Percentiles rank a stretch among this genome's conserved stretches.
Conservation (phyloP, 2,329 filamentous ascomycete genomes). For the Alternaria panax region DNA sequence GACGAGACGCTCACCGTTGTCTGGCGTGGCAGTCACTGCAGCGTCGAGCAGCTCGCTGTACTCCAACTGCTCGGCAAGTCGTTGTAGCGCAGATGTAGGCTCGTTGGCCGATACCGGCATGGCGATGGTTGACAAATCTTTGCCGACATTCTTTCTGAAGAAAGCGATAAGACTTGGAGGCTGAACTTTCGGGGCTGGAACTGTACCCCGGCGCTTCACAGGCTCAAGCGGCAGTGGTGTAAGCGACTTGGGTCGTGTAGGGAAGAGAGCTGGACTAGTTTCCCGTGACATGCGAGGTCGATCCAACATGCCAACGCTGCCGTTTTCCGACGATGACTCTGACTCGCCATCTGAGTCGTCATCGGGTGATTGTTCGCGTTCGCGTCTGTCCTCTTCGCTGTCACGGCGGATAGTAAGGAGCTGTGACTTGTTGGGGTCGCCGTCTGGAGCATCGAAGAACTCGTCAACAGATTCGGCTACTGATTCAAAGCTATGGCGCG, state of each 20-base stretch:
- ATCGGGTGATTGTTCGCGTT: slow-evolving; percentile 46
- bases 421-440: slow-evolving; percentile 62
- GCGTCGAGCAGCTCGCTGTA: slow-evolving; percentile 85
- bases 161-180: slow-evolving; percentile 94
- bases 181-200: slow-evolving; percentile 76
- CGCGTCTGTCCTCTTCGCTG: slow-evolving; percentile 61
- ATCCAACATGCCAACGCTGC: slow-evolving; percentile 54
- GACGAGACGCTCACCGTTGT: slow-evolving; percentile 75
- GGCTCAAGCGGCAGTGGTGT: slow-evolving; percentile 76
- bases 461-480: slow-evolving; percentile 73
- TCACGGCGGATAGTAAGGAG: slow-evolving; percentile 77
- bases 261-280: slow-evolving; percentile 67
- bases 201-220: slow-evolving; percentile 71
- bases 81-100: slow-evolving; percentile 85
- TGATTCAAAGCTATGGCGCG: slow-evolving; percentile 79
- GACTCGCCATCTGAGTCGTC: slow-evolving; percentile 63
- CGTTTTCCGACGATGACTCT: slow-evolving; percentile 68
- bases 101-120: slow-evolving; percentile 99
- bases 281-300: slow-evolving; percentile 42
- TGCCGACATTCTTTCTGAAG: slow-evolving; percentile 95
- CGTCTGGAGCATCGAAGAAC: slow-evolving; percentile 87
- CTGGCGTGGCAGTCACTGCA: slow-evolving; percentile 58
- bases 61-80: slow-evolving; percentile 88
- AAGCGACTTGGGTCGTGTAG: slow-evolving; percentile 76
- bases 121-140: slow-evolving; percentile 93